Base-by-base conservation (phyloP, 2,329 filamentous ascomycete genomes). In the Pyrenophora graminea region DNA sequence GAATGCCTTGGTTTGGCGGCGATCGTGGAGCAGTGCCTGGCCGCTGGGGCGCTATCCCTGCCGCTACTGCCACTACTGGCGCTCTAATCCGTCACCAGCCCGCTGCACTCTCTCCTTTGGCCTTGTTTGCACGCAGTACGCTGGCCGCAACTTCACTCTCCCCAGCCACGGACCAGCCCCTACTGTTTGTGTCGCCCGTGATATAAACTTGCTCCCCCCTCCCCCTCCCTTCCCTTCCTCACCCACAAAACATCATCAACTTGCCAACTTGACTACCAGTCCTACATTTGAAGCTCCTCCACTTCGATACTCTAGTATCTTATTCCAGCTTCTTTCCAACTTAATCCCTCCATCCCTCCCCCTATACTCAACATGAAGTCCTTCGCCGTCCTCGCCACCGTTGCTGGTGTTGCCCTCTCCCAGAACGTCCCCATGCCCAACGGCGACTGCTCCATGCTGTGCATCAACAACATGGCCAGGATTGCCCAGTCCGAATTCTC, bases 391-490 rank as follows among this genome's bases (percentile, higher is more conserved):
- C 61, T 76, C 51, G 70, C 63, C 58, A 56, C 48, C 32, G 47
- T 63, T 51, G 71, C 67, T 54, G 63, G 68, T 60, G 61, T 62
- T 51, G 73, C 65, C 44, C 43, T 69, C 27, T 70, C 72, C 55
- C 73, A 75, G 66, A 48, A 53, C 48, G 59, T 71, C 2, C 38
- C 48, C 39, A 43, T 48, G 45, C 49, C 49, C 30, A 52, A 3
- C 18, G 49, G 49, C n/a, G 49, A 52, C 10, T 75, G 72, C 53
- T 70, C 70, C 59, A 68, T 69, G 67, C 63, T 66, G 27, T 80
- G 78, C 56, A 64, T 79, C 61, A 71, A 56, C 69, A 79, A 78
- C 74, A 79, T 80, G 77, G 58, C 77, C 52, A 53, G 21, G 32
- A 71, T 75, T 51, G 75, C 76, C 46, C 52, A 63, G 40, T 53